Evolutionary conservation across 257 asterid species (phyloP).

Genomic region (Leptodermis oblonga): DNA sequence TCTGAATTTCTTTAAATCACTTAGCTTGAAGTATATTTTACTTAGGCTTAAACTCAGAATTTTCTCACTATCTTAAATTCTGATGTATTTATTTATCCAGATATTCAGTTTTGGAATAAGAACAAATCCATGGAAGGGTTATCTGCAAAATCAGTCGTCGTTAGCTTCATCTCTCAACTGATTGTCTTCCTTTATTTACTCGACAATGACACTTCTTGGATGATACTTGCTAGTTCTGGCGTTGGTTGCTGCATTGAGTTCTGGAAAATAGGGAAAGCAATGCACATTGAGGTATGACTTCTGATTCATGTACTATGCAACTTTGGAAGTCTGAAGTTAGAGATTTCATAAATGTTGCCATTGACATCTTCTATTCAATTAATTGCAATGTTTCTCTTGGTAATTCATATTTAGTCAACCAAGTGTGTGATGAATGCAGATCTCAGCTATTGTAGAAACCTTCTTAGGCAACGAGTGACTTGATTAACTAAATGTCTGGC

Average conservation of each 20-base stretch:
- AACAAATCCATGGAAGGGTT: slow-evolving; percentile 99
- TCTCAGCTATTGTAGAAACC: neutral
- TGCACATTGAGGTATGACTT: slow-evolving; percentile 85
- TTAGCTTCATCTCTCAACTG: slow-evolving; percentile 82
- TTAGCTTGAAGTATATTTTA: neutral
- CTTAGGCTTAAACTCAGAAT: neutral
- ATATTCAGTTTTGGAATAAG: slow-evolving; percentile 98
- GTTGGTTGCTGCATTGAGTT: slow-evolving; percentile 97
- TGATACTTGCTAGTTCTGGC: slow-evolving; percentile 99
- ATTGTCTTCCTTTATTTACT: slow-evolving; percentile 90
- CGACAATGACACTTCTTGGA: slow-evolving; percentile 98
- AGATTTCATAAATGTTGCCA: neutral
- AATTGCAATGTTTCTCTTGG: neutral
- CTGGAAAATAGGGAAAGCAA: slow-evolving; percentile 99
- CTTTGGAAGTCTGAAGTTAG: neutral
- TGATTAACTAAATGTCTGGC: neutral
- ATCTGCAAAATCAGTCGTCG: slow-evolving; percentile 92
- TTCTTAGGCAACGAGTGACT: neutral
- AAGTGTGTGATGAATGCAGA: neutral
- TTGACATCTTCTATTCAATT: neutral
- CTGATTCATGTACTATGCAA: neutral
- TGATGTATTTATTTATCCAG: slow-evolving; percentile 35
- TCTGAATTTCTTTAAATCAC: neutral
- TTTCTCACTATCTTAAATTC: neutral
- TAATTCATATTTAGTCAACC: neutral